Evolutionary conservation across 2,329 filamentous ascomycete genomes (phyloP).

Genomic region (Colletotrichum musae): DNA sequence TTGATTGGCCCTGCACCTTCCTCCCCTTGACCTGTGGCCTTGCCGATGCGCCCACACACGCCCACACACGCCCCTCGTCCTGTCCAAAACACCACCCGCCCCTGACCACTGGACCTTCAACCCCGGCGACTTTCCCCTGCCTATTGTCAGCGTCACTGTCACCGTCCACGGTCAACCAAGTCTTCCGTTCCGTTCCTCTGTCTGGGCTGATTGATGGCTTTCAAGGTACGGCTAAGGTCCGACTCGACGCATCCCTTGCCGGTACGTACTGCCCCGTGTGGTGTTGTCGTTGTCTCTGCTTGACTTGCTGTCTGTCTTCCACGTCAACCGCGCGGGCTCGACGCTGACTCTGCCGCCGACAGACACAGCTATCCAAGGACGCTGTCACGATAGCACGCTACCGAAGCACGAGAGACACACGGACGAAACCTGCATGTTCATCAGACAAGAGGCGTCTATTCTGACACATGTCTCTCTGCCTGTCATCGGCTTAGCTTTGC

Average conservation of each 20-base stretch:
- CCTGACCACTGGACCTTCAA: background rate
- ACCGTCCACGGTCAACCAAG: too few species aligned
- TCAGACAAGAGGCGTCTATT: too few species aligned
- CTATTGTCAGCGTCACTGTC: too few species aligned
- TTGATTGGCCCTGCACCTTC: slow-evolving; percentile 31
- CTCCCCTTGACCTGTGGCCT: background rate
- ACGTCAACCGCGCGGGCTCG: slow-evolving; percentile 10
- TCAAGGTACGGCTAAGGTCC: too few species aligned
- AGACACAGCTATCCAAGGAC: background rate
- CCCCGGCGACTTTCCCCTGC: background rate
- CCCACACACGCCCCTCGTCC: background rate
- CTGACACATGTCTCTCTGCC: too few species aligned
- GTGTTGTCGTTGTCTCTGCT: slow-evolving; percentile 28
- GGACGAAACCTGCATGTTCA: too few species aligned
- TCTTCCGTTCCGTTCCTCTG: background rate
- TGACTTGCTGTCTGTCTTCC: slow-evolving; percentile 32
- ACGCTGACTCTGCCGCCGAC: slow-evolving; percentile 20
- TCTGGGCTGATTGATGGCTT: slow-evolving; percentile 3
- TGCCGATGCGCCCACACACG: slow-evolving; percentile 9
- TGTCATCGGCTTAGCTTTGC: too few species aligned
- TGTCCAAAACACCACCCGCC: slow-evolving; percentile 8
- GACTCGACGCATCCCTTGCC: background rate
- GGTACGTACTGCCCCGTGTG: background rate
- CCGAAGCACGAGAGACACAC: too few species aligned
- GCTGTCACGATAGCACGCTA: too few species aligned